phyloP scores from a whole-genome alignment of 2,329 filamentous ascomycete genomes.

The Neophaeococcomyces aloes region DNA sequence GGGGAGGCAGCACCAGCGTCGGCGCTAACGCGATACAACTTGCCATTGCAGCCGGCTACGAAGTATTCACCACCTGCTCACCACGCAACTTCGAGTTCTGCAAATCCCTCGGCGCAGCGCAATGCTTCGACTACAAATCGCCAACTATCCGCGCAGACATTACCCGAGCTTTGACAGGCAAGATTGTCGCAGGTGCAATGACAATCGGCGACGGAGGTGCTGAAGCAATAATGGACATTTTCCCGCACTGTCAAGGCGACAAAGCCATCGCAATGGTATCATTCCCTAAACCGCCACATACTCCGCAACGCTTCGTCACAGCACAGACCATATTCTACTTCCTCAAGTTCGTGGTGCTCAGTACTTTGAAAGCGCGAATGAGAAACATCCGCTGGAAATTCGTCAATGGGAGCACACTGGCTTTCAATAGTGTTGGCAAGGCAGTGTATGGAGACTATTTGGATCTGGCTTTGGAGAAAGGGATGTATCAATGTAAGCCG shows the following conservation, averaged over 20 bases:
- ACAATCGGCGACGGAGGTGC: neutral
- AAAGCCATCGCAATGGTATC: neutral
- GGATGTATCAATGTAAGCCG: neutral
- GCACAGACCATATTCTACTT: neutral
- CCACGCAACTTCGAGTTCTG: constrained; percentile 36
- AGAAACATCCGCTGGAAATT: neutral
- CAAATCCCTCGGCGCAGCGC: constrained; percentile 35
- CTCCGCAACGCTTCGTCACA: neutral
- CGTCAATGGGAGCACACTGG: neutral
- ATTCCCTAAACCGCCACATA: neutral
- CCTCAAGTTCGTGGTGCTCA: neutral
- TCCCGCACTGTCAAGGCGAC: neutral
- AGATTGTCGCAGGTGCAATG: neutral
- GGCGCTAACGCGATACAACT: constrained; percentile 35
- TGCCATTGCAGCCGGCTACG: constrained; percentile 32
- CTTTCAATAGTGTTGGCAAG: neutral
- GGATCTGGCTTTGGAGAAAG: neutral
- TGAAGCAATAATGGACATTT: neutral
- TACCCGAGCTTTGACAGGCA: neutral
- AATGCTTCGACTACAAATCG: constrained; percentile 36
- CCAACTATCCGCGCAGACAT: neutral
- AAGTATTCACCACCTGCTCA: constrained; percentile 33
- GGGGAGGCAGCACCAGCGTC: constrained; percentile 36
- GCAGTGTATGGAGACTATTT: neutral
- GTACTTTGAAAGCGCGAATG: neutral